Evolutionary conservation across 2,329 filamentous ascomycete genomes (phyloP), one percentile per base, ranked within the genome.

Genomic region (Monilinia fructigena): DNA sequence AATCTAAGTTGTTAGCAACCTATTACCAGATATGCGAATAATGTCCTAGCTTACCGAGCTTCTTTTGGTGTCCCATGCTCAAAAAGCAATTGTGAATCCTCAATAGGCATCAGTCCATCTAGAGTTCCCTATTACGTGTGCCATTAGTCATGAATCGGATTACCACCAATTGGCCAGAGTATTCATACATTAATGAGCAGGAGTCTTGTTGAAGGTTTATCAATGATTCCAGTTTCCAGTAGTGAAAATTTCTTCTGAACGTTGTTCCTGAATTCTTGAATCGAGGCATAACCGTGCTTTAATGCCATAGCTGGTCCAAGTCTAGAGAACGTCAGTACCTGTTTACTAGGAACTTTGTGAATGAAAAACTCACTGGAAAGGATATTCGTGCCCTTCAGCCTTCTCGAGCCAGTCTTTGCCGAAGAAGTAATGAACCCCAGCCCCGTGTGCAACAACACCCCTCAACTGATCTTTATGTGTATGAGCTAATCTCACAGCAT

Each of bases 61-160:
- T 89, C 87, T 78, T 90, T 90, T 16, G 86, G 85, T 42, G 80
- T 81, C 2, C 87, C 87, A 70, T 89, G 82, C 74, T 89, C 85
- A 70, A 88, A 84, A 64, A 89, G 77, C 62, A 90, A 77, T 78
- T 87, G 83, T 18, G 82, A 87, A 73, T 90, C 87, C 73, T 90
- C 87, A 66, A 90, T 87, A 0, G 87, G 87, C 80, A 89, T 88
- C 55, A 89, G 76, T 0, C 86, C 87, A 70, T 90, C 87, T 64
- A 82, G 79, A 4, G 82, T 85, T 11, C 87, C 87, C 81, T 88
- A 23, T 66, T 50, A 40, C 14, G 14, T 26, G 52, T 0, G 26
- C 20, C 31, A 28, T 63, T 26, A 54, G 45, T 23, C 7, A 66
- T 6, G 38, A 31, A 16, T 20, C 18, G 1, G 11, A n/a, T 14